These are phyloP conservation scores for Daldinia caldariorum DNA, from an alignment of 495 filamentous ascomycete species.

Conservation along the genomic window DNA sequence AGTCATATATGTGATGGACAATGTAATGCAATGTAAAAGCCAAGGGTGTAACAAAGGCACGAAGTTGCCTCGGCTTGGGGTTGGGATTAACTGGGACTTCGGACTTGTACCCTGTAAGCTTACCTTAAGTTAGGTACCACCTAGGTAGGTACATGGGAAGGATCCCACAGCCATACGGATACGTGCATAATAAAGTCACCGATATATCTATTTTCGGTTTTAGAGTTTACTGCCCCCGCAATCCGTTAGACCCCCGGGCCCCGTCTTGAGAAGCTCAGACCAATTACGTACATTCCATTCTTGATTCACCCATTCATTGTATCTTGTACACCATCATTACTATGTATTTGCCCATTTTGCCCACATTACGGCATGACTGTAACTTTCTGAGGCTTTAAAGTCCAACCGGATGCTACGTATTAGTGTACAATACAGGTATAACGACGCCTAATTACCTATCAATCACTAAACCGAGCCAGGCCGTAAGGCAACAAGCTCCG, in stretches of 20 bases:
- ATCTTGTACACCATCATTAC: background rate
- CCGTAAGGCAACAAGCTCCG: background rate
- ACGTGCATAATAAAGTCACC: background rate
- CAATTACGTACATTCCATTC: slow-evolving; percentile 41
- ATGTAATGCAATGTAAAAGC: background rate
- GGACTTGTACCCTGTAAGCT: too few relatives aligned
- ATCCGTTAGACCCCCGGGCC: background rate
- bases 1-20: slow-evolving; percentile 1
- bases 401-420: slow-evolving; percentile 22
- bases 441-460: slow-evolving; percentile 6
- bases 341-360: too few relatives aligned
- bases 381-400: slow-evolving; percentile 24
- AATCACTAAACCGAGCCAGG: background rate
- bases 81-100: too few relatives aligned
- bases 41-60: slow-evolving; percentile 5
- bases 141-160: too few relatives aligned
- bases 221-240: slow-evolving; percentile 11
- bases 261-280: slow-evolving; percentile 22
- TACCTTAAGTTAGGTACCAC: too few relatives aligned
- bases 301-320: background rate
- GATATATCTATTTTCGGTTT: background rate
- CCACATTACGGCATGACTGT: background rate
- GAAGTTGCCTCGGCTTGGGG: slow-evolving; percentile 5
- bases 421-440: slow-evolving; percentile 10
- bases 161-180: background rate